These are phyloP conservation scores for Irpex sp. DNA, from an alignment of 1,284 basidiomycete species.

Conservation along the genomic window DNA sequence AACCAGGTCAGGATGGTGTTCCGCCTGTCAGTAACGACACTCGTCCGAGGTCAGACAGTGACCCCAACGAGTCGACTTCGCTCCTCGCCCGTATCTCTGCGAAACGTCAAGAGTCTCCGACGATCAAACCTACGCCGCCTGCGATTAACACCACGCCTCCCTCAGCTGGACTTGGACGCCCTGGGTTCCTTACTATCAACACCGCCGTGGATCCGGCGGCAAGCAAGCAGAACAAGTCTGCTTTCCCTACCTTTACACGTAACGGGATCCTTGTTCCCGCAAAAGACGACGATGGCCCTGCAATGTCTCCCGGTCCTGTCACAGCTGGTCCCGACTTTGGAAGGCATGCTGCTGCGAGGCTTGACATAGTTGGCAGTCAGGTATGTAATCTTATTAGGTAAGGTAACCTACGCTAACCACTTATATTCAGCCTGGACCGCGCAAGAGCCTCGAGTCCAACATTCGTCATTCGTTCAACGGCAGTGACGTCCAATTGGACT, in stretches of 20 bases:
- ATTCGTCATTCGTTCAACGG: constrained; percentile 72
- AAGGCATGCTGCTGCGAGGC: constrained; percentile 60
- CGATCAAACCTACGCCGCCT: constrained; percentile 34
- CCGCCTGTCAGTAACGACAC: constrained; percentile 47
- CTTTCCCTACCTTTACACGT: constrained; percentile 72
- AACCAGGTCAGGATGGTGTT: constrained; percentile 44
- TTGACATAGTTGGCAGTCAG: constrained; percentile 71
- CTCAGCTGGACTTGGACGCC: constrained; percentile 43
- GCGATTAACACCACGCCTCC: constrained; percentile 39
- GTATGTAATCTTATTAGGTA: constrained; percentile 34
- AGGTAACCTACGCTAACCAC: constrained; percentile 7
- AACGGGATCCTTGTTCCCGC: constrained; percentile 68
- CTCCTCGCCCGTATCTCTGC: constrained; percentile 70
- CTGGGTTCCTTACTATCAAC: constrained; percentile 68
- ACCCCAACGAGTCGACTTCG: constrained; percentile 67
- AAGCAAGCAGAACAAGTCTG: constrained; percentile 75
- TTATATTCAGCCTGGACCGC: constrained; percentile 38
- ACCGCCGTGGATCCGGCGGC: constrained; percentile 59
- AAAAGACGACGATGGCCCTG: constrained; percentile 53
- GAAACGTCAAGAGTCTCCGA: constrained; percentile 49
- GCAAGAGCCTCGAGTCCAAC: constrained; percentile 49
- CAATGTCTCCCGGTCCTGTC: constrained; percentile 72
- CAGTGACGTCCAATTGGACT: constrained; percentile 57
- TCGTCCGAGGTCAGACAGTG: constrained; percentile 73
- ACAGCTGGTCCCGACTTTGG: constrained; percentile 81